Percentiles rank a stretch among this genome's conserved stretches.
These are phyloP conservation scores for Raddia distichophylla DNA, from an alignment of 176 grass and related monocot genomes.

Conservation along the genomic window DNA sequence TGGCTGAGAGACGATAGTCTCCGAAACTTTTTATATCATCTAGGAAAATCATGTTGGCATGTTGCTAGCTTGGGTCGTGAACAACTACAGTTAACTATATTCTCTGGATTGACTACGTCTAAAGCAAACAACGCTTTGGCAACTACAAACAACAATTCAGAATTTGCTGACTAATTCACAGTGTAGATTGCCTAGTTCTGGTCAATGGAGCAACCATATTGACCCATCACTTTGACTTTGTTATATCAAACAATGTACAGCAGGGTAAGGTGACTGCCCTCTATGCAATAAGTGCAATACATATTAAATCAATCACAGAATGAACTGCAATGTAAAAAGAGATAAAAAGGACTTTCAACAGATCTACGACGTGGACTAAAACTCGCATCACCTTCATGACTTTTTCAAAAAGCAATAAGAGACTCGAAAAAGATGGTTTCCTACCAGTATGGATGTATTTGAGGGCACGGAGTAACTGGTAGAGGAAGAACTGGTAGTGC, in stretches of 20 bases:
- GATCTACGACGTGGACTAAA: not conserved
- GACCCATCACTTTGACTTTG: not conserved
- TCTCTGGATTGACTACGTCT: not conserved
- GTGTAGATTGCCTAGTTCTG: not conserved
- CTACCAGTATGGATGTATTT: constrained; percentile 98
- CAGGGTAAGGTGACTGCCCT: not conserved
- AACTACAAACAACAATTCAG: not conserved
- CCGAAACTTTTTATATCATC: not conserved
- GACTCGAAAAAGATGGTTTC: not conserved
- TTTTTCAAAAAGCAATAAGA: not conserved
- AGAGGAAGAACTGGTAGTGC: constrained; percentile 98
- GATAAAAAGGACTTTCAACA: constrained; percentile 11
- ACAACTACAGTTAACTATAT: not conserved
- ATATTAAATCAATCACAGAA: not conserved
- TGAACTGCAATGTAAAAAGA: not conserved
- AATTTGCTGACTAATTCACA: not conserved
- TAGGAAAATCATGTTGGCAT: not conserved
- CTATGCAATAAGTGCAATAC: constrained; percentile 11
- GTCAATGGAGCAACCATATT: constrained; percentile 10
- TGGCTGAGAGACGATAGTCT: not conserved
- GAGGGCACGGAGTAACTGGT: constrained; percentile 88
- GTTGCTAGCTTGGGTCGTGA: not conserved
- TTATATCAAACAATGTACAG: constrained; percentile 20
- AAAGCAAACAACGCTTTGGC: not conserved
- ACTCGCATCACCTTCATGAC: not conserved